phyloP scores from a whole-genome alignment of 495 filamentous ascomycete species.

The Podospora fimiseda region DNA sequence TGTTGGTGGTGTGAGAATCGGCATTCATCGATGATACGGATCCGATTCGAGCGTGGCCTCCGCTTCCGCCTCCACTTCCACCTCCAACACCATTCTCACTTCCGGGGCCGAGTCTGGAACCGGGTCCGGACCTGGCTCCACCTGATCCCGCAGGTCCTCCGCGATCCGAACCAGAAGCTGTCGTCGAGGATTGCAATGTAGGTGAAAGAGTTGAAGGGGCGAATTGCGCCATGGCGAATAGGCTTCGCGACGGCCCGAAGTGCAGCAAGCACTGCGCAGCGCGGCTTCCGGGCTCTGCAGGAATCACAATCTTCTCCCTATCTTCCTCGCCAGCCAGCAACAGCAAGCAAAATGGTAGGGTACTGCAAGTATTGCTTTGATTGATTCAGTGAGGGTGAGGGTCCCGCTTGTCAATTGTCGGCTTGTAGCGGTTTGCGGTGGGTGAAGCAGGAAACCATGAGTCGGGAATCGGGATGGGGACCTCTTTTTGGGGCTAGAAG shows the following conservation, averaged over 20 bases:
- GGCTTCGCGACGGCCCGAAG: not conserved
- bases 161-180: slow-evolving; percentile 20
- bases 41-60: not conserved
- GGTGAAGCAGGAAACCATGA: slow-evolving; percentile 14
- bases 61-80: not conserved
- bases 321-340: too few relatives aligned
- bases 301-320: too few relatives aligned
- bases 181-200: slow-evolving; percentile 23
- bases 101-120: not conserved
- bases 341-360: too few relatives aligned
- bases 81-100: not conserved
- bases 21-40: not conserved
- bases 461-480: slow-evolving; percentile 17
- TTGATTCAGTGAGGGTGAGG: not conserved
- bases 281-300: not conserved
- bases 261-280: not conserved
- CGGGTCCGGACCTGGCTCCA: slow-evolving; percentile 9
- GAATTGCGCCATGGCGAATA: slow-evolving; percentile 27
- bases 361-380: not conserved
- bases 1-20: not conserved
- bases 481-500: slow-evolving; percentile 16
- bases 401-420: slow-evolving; percentile 12
- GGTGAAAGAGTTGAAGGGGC: slow-evolving; percentile 18
- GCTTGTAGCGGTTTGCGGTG: slow-evolving; percentile 31
- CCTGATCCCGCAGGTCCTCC: slow-evolving; percentile 4